Evolutionary conservation across 1,139 yeast genomes (phyloP).

Genomic region (Candida tunisiensis): DNA sequence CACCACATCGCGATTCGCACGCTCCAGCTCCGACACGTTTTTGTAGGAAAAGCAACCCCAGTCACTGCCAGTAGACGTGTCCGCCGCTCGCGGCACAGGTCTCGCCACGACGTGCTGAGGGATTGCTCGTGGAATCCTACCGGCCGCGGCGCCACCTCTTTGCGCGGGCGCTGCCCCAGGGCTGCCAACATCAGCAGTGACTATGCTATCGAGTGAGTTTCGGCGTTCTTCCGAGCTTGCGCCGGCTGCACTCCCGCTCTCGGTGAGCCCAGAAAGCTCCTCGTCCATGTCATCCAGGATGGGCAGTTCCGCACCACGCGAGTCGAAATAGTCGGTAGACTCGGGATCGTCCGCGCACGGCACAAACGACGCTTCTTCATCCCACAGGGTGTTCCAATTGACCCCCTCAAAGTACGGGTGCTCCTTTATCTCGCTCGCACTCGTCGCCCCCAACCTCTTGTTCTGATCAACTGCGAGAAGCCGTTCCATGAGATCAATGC

Average conservation of each 20-base stretch:
- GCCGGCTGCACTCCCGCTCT: neutral
- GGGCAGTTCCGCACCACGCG: conserved; percentile 66
- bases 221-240: neutral
- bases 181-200: conserved; percentile 3
- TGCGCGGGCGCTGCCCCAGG: neutral
- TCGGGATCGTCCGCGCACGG: conserved; percentile 73
- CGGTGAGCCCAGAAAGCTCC: neutral
- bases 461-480: conserved; percentile 48
- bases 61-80: conserved; percentile 38
- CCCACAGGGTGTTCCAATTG: conserved; percentile 61
- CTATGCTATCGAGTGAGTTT: neutral
- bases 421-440: conserved; percentile 58
- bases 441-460: conserved; percentile 54
- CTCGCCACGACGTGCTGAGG: conserved; percentile 45
- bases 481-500: conserved; percentile 53
- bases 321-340: conserved; percentile 81
- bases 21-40: conserved; percentile 77
- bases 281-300: conserved; percentile 10
- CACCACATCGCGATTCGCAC: conserved; percentile 86
- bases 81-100: conserved; percentile 48
- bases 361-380: conserved; percentile 67
- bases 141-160: neutral
- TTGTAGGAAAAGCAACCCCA: conserved; percentile 91
- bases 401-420: conserved; percentile 66
- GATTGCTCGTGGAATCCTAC: conserved; percentile 19